These are phyloP conservation scores for Cystobasidium onofrii DNA, from an alignment of 768 basidiomycete genomes.

Conservation along the genomic window DNA sequence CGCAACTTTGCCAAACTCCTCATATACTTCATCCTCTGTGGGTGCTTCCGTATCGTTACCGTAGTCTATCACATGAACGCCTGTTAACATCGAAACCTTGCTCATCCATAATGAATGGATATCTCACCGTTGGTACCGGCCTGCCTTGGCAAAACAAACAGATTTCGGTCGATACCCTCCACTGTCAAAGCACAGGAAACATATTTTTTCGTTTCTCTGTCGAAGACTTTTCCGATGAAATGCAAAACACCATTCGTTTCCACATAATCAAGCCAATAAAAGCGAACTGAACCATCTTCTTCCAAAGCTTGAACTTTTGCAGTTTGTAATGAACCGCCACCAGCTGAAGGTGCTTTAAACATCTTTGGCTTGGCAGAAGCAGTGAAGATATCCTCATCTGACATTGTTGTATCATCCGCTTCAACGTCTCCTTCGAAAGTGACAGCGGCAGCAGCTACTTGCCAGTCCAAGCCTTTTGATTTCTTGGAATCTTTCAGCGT, in stretches of 20 bases:
- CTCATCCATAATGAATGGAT: too few species aligned
- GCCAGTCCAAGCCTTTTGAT: slow-evolving; percentile 40
- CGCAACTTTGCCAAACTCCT: slow-evolving; percentile 73
- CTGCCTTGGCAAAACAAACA: slow-evolving; percentile 74
- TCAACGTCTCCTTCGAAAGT: slow-evolving; percentile 30
- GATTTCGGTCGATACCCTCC: slow-evolving; percentile 75
- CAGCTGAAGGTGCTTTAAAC: slow-evolving; percentile 34
- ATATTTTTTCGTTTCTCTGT: slow-evolving; percentile 53
- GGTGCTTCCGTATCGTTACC: slow-evolving; percentile 70
- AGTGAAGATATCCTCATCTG: slow-evolving; percentile 31
- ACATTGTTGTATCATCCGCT: slow-evolving; percentile 47
- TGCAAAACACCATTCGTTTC: slow-evolving; percentile 71
- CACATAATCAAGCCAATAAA: slow-evolving; percentile 98
- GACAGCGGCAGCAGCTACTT: slow-evolving; percentile 37
- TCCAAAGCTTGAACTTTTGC: slow-evolving; percentile 57
- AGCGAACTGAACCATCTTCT: slow-evolving; percentile 70
- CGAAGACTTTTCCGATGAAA: slow-evolving; percentile 83
- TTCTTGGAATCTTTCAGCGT: slow-evolving; percentile 37
- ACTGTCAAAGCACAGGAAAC: slow-evolving; percentile 80
- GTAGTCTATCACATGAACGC: slow-evolving; percentile 48
- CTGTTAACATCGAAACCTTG: too few species aligned
- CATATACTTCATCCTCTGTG: slow-evolving; percentile 61
- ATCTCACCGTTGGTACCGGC: slow-evolving; percentile 34
- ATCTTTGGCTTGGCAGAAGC: neutral
- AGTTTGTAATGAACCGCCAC: slow-evolving; percentile 35